These are phyloP conservation scores for Eucalyptus polyanthemos DNA, from an alignment of 345 rosid genomes.

Conservation along the genomic window DNA sequence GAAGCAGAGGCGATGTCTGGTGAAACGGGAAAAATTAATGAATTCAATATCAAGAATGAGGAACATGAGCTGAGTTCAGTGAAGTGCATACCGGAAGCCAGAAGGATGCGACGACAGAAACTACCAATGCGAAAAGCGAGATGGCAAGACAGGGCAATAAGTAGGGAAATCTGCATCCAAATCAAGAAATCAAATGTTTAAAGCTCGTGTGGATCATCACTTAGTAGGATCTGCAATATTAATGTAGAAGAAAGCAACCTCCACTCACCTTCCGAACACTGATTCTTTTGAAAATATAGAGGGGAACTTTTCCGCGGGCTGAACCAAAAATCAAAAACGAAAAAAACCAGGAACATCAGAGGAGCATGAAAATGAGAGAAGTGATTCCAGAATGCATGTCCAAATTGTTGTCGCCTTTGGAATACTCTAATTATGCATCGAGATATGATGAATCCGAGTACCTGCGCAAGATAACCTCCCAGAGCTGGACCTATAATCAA, in stretches of 20 bases:
- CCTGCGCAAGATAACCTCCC: constrained; percentile 96
- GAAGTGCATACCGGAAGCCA: constrained; percentile 64
- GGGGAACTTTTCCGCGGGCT: constrained; percentile 90
- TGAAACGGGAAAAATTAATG: background rate
- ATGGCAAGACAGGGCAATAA: constrained; percentile 58
- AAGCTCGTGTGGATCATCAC: background rate
- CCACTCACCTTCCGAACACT: background rate
- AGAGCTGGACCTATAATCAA: constrained; percentile 92
- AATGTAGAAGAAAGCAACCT: background rate
- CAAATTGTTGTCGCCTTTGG: background rate
- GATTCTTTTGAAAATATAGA: constrained; percentile 40
- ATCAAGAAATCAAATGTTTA: background rate
- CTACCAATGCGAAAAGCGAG: constrained; percentile 47
- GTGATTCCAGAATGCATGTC: background rate
- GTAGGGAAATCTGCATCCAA: constrained; percentile 61
- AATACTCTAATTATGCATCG: background rate
- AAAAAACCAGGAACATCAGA: background rate
- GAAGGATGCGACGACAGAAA: constrained; percentile 27
- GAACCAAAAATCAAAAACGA: background rate
- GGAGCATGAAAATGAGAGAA: background rate
- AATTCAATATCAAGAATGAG: background rate
- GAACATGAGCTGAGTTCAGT: background rate
- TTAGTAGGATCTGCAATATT: background rate
- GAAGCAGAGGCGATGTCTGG: background rate
- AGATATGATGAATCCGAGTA: background rate